Evolutionary conservation across 2,329 filamentous ascomycete genomes (phyloP).

Genomic region (Fusarium compactum): DNA sequence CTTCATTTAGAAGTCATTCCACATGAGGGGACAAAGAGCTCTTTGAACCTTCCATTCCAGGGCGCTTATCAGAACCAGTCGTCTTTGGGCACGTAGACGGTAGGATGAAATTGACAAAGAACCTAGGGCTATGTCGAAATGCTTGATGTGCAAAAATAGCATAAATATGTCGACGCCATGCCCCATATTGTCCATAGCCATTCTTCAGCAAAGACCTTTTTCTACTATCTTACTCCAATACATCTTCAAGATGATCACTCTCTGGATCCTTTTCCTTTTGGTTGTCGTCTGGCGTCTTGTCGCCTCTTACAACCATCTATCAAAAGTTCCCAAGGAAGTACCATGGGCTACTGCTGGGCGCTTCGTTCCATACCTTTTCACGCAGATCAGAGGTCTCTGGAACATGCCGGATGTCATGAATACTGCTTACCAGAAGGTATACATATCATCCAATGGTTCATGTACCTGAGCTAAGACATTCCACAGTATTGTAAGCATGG

Average conservation of each 20-base stretch:
- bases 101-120: neutral
- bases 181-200: accelerated
- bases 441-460: accelerated
- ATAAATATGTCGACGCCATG: neutral
- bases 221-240: accelerated
- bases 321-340: neutral
- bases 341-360: neutral
- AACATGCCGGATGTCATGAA: neutral
- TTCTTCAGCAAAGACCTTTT: neutral
- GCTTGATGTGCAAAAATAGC: neutral
- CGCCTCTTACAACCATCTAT: neutral
- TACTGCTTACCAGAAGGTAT: accelerated
- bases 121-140: accelerated
- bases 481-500: neutral
- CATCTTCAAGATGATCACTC: accelerated
- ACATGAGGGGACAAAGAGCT: neutral
- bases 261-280: accelerated
- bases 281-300: neutral
- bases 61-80: neutral
- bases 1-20: neutral
- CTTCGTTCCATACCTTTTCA: neutral
- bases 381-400: neutral
- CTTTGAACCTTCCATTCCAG: neutral
- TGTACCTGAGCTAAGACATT: accelerated
- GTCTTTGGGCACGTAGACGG: accelerated